A percentile compares a stretch with the other conserved stretches of the same genome.
Conservation (phyloP, 148 eudicot species). For the Fagopyrum esculentum region DNA sequence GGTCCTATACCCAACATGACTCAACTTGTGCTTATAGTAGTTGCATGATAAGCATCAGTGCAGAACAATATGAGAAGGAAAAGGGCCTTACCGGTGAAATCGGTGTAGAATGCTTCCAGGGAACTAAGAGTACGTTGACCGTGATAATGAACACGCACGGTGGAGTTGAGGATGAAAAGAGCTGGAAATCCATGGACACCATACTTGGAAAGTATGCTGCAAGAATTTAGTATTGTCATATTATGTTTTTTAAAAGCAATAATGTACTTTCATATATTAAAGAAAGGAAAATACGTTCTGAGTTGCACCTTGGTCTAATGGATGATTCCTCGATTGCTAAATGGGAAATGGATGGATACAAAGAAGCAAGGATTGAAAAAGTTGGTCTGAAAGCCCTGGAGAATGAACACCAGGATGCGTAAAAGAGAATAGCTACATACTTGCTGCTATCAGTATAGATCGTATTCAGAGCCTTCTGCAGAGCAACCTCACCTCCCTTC, state of each 20-base stretch:
- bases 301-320: constrained; percentile 68
- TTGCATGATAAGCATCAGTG: not conserved
- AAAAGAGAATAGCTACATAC: constrained; percentile 81
- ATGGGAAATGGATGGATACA: constrained; percentile 81
- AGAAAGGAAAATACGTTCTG: not conserved
- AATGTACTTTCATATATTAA: not conserved
- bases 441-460: constrained; percentile 41
- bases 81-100: constrained; percentile 48
- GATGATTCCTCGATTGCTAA: constrained; percentile 81
- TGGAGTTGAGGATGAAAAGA: constrained; percentile 73
- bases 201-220: constrained; percentile 84
- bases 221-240: constrained; percentile 9
- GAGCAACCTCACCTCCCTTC: constrained; percentile 77
- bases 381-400: constrained; percentile 66
- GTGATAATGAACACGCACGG: constrained; percentile 72
- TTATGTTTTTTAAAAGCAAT: not conserved
- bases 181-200: constrained; percentile 96
- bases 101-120: constrained; percentile 61
- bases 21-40: not conserved
- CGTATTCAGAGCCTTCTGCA: constrained; percentile 65
- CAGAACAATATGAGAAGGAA: not conserved
- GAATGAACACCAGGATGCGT: constrained; percentile 98
- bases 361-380: constrained; percentile 58
- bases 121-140: constrained; percentile 77
- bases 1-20: not conserved